Evolutionary conservation across 2,329 filamentous ascomycete genomes (phyloP).

Genomic region (Fusarium sp.): DNA sequence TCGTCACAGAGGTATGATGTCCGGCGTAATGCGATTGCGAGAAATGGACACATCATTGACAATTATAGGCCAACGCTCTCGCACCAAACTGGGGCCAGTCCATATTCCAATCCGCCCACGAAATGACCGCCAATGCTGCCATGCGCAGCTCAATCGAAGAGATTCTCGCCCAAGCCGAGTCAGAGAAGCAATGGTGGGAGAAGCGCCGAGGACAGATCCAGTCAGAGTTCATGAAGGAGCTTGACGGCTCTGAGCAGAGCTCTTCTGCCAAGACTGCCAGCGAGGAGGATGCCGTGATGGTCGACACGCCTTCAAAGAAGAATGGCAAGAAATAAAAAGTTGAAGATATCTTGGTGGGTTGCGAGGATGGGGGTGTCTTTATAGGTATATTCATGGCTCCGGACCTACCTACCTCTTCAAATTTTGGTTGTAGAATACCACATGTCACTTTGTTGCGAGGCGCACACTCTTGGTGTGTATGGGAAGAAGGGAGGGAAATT

Average conservation of each 20-base stretch:
- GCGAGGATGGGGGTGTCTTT: not conserved
- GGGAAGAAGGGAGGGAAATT: conserved; percentile 1
- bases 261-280: conserved; percentile 54
- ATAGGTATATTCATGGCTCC: conserved; percentile 2
- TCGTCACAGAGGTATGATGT: conserved; percentile 81
- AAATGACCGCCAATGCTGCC: conserved; percentile 87
- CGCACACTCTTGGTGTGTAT: not conserved
- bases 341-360: not conserved
- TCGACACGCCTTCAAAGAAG: conserved; percentile 74
- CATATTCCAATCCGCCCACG: conserved; percentile 98
- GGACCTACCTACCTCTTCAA: not conserved
- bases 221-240: conserved; percentile 84
- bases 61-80: conserved; percentile 84
- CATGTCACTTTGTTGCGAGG: conserved; percentile 9
- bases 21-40: not conserved
- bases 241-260: conserved; percentile 71
- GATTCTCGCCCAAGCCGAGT: conserved; percentile 75
- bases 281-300: conserved; percentile 72
- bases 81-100: conserved; percentile 88
- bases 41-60: conserved; percentile 4
- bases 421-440: conserved; percentile 23
- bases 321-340: conserved; percentile 57
- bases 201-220: conserved; percentile 80
- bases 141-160: conserved; percentile 81
- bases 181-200: conserved; percentile 94